These are phyloP conservation scores for Coemansia sp. DNA, from an alignment of 192 early-diverging fungal genomes.

Conservation along the genomic window DNA sequence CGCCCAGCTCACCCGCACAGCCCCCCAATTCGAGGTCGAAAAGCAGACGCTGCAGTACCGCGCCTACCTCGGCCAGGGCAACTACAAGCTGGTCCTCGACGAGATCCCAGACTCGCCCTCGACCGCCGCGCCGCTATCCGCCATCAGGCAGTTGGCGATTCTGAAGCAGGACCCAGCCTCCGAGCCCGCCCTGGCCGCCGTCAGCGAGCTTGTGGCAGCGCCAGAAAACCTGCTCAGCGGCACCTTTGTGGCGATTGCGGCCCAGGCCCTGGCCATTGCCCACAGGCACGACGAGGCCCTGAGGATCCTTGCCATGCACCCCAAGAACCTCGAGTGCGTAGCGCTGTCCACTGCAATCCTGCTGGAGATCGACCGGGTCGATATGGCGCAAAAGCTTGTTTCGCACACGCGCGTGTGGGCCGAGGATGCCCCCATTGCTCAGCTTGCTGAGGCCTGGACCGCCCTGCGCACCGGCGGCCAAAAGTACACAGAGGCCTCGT, in stretches of 20 bases:
- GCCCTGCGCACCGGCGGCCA: slow-evolving; percentile 66
- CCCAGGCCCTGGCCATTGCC: slow-evolving; percentile 58
- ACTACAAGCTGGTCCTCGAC: slow-evolving; percentile 62
- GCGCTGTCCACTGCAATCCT: slow-evolving; percentile 75
- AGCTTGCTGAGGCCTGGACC: slow-evolving; percentile 90
- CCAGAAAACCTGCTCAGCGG: slow-evolving; percentile 50
- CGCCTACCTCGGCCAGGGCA: slow-evolving; percentile 74
- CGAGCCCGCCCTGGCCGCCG: not conserved
- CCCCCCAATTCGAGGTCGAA: slow-evolving; percentile 49
- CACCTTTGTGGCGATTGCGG: slow-evolving; percentile 63
- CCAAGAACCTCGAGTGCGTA: slow-evolving; percentile 78
- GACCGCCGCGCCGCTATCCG: slow-evolving; percentile 57
- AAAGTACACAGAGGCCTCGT: slow-evolving; percentile 83
- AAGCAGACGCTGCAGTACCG: slow-evolving; percentile 71
- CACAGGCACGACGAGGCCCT: slow-evolving; percentile 72
- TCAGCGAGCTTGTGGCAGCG: slow-evolving; percentile 52
- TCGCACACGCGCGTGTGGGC: slow-evolving; percentile 79
- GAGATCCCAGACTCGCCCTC: slow-evolving; percentile 55
- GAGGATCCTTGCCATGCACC: slow-evolving; percentile 58
- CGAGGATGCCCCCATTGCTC: slow-evolving; percentile 91
- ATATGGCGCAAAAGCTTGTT: slow-evolving; percentile 82
- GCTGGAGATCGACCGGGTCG: slow-evolving; percentile 73
- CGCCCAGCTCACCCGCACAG: slow-evolving; percentile 21
- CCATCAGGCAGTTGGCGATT: slow-evolving; percentile 67
- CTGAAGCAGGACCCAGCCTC: slow-evolving; percentile 15